Evolutionary conservation across 1,284 basidiomycete genomes (phyloP).

Genomic region (Ustilago cynodontis): DNA sequence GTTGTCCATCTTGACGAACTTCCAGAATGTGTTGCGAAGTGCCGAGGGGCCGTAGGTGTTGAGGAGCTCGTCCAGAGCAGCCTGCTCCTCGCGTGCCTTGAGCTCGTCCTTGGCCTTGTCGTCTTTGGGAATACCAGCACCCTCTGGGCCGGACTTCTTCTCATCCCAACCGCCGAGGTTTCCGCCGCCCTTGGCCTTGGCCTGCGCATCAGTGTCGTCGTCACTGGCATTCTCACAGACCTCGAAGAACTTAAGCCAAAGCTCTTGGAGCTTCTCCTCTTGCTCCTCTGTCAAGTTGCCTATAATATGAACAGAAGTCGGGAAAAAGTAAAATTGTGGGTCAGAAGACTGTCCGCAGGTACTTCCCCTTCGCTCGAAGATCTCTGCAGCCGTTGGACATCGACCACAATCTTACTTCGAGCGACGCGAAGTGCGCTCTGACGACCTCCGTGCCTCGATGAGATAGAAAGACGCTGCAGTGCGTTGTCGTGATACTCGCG

Average conservation of each 20-base stretch:
- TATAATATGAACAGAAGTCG: slow-evolving; percentile 13
- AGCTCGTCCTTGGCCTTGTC: slow-evolving; percentile 67
- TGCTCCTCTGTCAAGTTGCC: slow-evolving; percentile 69
- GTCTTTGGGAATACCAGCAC: slow-evolving; percentile 66
- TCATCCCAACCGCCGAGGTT: slow-evolving; percentile 48
- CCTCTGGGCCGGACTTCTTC: slow-evolving; percentile 46
- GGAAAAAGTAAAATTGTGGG: background rate
- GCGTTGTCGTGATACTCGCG: background rate
- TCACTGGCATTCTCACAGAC: slow-evolving; percentile 52
- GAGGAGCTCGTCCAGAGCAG: slow-evolving; percentile 68
- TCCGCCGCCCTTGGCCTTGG: slow-evolving; percentile 25
- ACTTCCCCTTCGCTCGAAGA: background rate
- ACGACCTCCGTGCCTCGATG: too few species aligned
- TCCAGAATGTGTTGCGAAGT: slow-evolving; percentile 69
- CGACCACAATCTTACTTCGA: background rate
- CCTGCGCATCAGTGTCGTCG: slow-evolving; percentile 15
- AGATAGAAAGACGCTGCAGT: too few species aligned
- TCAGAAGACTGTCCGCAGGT: background rate
- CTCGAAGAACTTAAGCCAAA: slow-evolving; percentile 66
- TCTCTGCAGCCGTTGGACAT: background rate
- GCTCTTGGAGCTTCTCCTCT: slow-evolving; percentile 63
- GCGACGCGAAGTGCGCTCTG: background rate
- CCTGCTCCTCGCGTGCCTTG: slow-evolving; percentile 67
- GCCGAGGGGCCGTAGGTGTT: slow-evolving; percentile 68
- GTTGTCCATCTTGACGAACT: slow-evolving; percentile 67